Evolutionary conservation across 768 basidiomycete species (phyloP).

Genomic region (Crepidotus variabilis): DNA sequence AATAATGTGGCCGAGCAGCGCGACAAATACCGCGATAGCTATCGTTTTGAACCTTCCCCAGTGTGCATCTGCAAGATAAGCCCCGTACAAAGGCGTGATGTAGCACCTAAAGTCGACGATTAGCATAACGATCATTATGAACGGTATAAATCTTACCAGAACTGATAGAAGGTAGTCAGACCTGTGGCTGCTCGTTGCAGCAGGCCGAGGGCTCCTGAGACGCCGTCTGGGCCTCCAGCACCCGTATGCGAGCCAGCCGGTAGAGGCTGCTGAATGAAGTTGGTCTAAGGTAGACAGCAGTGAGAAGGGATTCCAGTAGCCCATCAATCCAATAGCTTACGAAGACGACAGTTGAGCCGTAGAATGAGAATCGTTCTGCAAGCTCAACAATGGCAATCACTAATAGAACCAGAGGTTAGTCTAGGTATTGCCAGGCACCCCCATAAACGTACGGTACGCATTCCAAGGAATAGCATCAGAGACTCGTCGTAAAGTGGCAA

Average conservation of each 20-base stretch:
- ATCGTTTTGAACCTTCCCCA: constrained; percentile 77
- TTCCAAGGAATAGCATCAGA: constrained; percentile 57
- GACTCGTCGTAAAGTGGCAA: constrained; percentile 53
- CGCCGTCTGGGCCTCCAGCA: constrained; percentile 46
- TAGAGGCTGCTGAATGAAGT: constrained; percentile 72
- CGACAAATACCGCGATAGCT: constrained; percentile 53
- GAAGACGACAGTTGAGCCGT: constrained; percentile 48
- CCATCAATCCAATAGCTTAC: constrained; percentile 22
- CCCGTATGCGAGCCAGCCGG: constrained; percentile 66
- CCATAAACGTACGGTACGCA: constrained; percentile 41
- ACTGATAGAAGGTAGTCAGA: constrained; percentile 65
- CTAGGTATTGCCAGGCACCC: not conserved
- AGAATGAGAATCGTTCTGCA: constrained; percentile 72
- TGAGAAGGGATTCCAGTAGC: not conserved
- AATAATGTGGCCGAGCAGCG: constrained; percentile 63
- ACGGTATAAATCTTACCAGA: constrained; percentile 46
- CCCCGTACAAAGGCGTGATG: constrained; percentile 63
- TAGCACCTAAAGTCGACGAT: constrained; percentile 44
- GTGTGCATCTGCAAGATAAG: constrained; percentile 69
- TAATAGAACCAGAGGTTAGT: constrained; percentile 16
- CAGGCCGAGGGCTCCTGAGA: constrained; percentile 63
- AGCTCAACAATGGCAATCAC: constrained; percentile 67
- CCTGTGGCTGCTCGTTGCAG: constrained; percentile 74
- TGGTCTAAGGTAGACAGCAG: constrained; percentile 39
- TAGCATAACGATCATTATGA: not conserved